phyloP scores from a whole-genome alignment of 495 filamentous ascomycete species.

The Cercophora sp. region DNA sequence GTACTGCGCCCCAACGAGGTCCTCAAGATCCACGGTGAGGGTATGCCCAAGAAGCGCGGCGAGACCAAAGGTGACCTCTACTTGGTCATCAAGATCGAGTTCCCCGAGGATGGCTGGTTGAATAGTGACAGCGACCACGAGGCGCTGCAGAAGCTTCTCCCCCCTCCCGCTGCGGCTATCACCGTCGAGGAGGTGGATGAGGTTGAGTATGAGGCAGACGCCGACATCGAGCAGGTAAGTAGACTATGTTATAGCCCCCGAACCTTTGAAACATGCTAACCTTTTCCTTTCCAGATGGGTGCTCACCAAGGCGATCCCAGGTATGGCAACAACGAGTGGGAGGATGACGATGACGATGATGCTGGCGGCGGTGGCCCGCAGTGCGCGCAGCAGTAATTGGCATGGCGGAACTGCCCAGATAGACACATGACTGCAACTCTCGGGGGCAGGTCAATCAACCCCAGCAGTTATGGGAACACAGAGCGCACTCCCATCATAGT shows the following conservation, averaged over 20 bases:
- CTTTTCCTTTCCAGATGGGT: constrained; percentile 52
- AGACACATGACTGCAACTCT: too few species aligned
- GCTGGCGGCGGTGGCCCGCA: constrained; percentile 55
- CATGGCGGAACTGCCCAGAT: too few species aligned
- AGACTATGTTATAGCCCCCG: not conserved
- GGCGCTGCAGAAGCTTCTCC: constrained; percentile 69
- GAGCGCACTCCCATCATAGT: too few species aligned
- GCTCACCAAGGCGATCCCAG: constrained; percentile 62
- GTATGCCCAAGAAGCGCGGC: constrained; percentile 86
- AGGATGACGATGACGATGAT: constrained; percentile 79
- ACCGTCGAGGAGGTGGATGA: constrained; percentile 74
- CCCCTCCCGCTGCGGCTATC: constrained; percentile 55
- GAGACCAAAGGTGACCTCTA: constrained; percentile 85
- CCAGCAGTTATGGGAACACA: too few species aligned
- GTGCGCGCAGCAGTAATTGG: constrained; percentile 89
- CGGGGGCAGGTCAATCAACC: too few species aligned
- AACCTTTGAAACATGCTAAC: constrained; percentile 10
- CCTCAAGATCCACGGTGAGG: constrained; percentile 80
- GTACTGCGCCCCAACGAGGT: constrained; percentile 76
- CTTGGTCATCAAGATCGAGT: constrained; percentile 78
- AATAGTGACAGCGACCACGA: constrained; percentile 61
- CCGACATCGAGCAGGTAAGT: constrained; percentile 72
- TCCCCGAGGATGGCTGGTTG: constrained; percentile 83
- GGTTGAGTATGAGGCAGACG: constrained; percentile 77
- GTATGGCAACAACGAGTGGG: constrained; percentile 66